Conservation (phyloP, 768 basidiomycete genomes). For the Russula earlei region DNA sequence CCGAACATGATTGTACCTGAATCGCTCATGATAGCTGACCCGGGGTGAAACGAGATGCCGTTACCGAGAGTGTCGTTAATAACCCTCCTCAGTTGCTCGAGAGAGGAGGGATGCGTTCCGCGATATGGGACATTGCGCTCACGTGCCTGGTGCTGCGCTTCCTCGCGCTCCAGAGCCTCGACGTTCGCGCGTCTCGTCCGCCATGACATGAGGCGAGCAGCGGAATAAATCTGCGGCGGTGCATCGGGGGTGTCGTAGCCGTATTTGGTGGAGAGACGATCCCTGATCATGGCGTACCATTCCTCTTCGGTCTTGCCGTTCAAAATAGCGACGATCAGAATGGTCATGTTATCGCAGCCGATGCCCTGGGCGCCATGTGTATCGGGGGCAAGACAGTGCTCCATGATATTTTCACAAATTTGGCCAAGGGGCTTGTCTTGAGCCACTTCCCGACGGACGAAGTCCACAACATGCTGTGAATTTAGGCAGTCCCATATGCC, state of each 20-base stretch:
- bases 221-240: constrained; percentile 69
- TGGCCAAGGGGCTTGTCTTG: constrained; percentile 70
- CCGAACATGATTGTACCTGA: constrained; percentile 52
- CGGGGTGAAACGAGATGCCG: constrained; percentile 59
- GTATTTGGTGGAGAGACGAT: constrained; percentile 65
- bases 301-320: constrained; percentile 82
- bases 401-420: constrained; percentile 84
- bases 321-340: constrained; percentile 81
- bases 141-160: constrained; percentile 24
- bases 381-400: constrained; percentile 90
- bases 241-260: constrained; percentile 71
- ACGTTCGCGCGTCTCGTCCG: constrained; percentile 36
- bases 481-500: constrained; percentile 98
- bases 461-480: constrained; percentile 89
- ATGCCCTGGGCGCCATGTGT: constrained; percentile 85
- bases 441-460: constrained; percentile 72
- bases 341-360: constrained; percentile 99
- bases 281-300: constrained; percentile 85
- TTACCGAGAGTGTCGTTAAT: constrained; percentile 6
- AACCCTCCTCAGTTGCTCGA: constrained; percentile 16
- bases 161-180: constrained; percentile 43
- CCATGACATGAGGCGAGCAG: constrained; percentile 53
- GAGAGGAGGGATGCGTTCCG: background rate
- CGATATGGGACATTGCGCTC: constrained; percentile 1
- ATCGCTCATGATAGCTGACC: constrained; percentile 42